Base-by-base conservation (phyloP, 208 protist genomes). In the Angomonas ambiguus region DNA sequence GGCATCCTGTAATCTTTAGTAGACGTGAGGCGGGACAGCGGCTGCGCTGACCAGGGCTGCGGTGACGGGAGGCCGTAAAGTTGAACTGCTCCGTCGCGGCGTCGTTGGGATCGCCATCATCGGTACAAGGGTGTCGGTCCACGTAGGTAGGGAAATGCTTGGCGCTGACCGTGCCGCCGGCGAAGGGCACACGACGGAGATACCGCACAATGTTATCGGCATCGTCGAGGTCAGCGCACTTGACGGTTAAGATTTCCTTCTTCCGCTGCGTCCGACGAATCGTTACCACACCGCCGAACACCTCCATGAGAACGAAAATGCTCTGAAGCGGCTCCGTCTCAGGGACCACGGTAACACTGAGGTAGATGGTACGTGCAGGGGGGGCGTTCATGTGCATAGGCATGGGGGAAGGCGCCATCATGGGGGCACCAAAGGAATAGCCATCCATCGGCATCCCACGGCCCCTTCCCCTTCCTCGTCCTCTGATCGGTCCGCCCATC, bases 261-360 rank as follows among this genome's bases (percentile, higher is more conserved):
- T 92, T 92, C 65, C 92, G 88, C 62, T 92, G 84, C 72, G 93
- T 96, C 61, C 90, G 84, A 41, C 90, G 90, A 28, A 96, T 91
- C 25, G 87, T 86, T 31, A 88, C 77, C 18, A 96, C 87, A 20
- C 83, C 83, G 38, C 90, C 90, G 66, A 84, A 96, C 6, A 82
- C 80, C 75, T 96, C 90, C 64, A 96, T 67, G 63, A 96, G 79
- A 25, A 76, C 75, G 70, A 91, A 96, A 61, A 96, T 82, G 35
- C 72, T 64, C 72, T 93, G 83, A 75, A 96, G 77, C 67, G 90
- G 83, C 71, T 90, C 87, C 55, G 73, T 85, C 38, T 75, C 66
- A 3, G 87, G 87, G 16, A 96, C 80, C 57, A 85, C 59, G 11
- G 87, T 91, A 6, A 93, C 83, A 56, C 85, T 92, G 2, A 96